Base-by-base conservation (phyloP, 176 grass and related monocot genomes). In the Ensete ventricosum region DNA sequence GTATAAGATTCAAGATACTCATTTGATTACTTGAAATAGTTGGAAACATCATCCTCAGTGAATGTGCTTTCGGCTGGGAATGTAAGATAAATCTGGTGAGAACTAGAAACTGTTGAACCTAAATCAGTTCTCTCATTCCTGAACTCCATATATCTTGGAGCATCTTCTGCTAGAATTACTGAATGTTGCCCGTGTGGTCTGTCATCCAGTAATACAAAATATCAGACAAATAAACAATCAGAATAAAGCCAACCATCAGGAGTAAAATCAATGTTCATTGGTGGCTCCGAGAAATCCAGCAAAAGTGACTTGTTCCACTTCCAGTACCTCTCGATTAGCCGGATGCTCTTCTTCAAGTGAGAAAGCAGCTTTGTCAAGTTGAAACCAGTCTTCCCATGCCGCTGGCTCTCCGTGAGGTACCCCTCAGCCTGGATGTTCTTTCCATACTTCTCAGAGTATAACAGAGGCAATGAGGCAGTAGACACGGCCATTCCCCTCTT, bases 151-250 rank as follows among this genome's bases (percentile, higher is more conserved):
- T 85, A 89, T 75, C 85, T 89, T 11, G 81, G 72, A 1, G 78
- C 87, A 62, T 98, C 94, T 82, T 98, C 90, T 0, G 85, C 82
- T 2, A 93, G 81, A 62, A 98, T 88, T 49, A 98, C 77, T 8
- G 80, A 89, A 68, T 98, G 90, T 65, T 98, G 90, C 57, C 94
- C 94, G 24, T 98, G 90, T 11, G 94, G 94, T 72, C 94, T 98
- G 67, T 27, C 62, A 76, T 69, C 9, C 19, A 55, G 52, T 43
- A 16, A 10, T 68, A 22, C 29, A 43, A 43, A 43, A 43, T 43
- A 43, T 43, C 34, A 43, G 34, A 43, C 34, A 0, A 43, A 43
- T 43, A 43, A 43, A 5, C 34, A 43, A 43, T 43, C 34, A 43
- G 34, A 43, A 43, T 6, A 43, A 43, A 43, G 34, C 34, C 34